A percentile compares a stretch with the other conserved stretches of the same genome.
These are phyloP conservation scores for Plasmodium malariae DNA, from an alignment of 169 alveolate genomes.

Conservation along the genomic window DNA sequence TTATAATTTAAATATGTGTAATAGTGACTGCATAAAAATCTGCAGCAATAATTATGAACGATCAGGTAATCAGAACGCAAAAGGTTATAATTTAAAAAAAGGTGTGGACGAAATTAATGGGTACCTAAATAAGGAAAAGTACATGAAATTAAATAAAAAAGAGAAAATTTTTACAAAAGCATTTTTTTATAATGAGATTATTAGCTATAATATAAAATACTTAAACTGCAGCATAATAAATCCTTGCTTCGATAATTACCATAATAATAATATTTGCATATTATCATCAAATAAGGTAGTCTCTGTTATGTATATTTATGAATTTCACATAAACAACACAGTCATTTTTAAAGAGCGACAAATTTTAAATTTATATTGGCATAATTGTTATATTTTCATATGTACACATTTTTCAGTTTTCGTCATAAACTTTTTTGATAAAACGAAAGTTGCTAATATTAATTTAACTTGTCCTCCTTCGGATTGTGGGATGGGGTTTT, in stretches of 20 bases:
- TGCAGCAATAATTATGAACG: background rate
- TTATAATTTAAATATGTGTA: no score
- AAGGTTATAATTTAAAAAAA: no score
- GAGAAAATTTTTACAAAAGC: constrained; percentile 13
- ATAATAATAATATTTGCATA: constrained; percentile 47
- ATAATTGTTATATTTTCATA: constrained; percentile 33
- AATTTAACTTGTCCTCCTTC: background rate
- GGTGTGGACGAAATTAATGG: background rate
- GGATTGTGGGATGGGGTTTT: background rate
- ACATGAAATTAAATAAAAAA: constrained; percentile 13
- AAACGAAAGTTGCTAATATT: constrained; percentile 43
- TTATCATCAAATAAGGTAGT: constrained; percentile 34
- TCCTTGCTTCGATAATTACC: constrained; percentile 38
- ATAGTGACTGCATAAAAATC: background rate
- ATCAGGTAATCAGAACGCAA: no score
- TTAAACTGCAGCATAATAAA: constrained; percentile 39
- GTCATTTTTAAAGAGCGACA: constrained; percentile 34
- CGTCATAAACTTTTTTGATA: constrained; percentile 42
- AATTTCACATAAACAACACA: constrained; percentile 41
- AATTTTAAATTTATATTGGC: constrained; percentile 53
- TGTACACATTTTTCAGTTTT: constrained; percentile 26
- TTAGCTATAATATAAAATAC: constrained; percentile 31
- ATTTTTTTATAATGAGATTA: constrained; percentile 22
- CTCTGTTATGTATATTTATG: constrained; percentile 45
- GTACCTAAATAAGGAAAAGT: constrained; percentile 11